Evolutionary conservation across 495 filamentous ascomycete genomes (phyloP), one percentile per base, ranked within the genome.

Genomic region (Bombardia bombarda): DNA sequence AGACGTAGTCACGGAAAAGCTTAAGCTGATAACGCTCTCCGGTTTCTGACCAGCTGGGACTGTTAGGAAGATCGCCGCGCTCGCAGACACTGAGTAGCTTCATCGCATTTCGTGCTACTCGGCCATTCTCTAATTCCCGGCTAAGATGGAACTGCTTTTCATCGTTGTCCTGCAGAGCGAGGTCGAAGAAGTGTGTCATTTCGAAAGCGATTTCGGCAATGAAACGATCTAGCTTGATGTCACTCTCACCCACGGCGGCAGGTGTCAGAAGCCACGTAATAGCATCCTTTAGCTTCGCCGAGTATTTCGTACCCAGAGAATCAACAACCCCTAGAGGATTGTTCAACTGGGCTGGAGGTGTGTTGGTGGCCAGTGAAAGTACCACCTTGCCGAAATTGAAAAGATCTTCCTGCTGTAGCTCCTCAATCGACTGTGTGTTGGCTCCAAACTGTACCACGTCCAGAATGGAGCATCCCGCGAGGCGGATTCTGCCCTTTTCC

Each of bases 1-100:
- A 98, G 39, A 96, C 84, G 46, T 93, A 96, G 62, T 98, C 93
- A 32, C 92, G 80, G 72, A 97, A 96, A 24, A 98, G 72, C 63
- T 93, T 93, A 41, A 97, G 65, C 51, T 80, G 82, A 56, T 93
- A 94, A n/a, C 89, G 77, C 48, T 94, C 85, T 2, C 88, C 89
- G 17, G 78, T 90, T 61, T 95, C 89, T 12, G 86, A 83, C 89
- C 89, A 97, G 38, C 78, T 74, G 14, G 67, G 68, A 39, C 85
- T 78, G 20, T 78, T 72, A 18, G 86, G 84, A 42, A 82, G 81
- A 54, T 96, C 90, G 2, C 86, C 87, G 4, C 92, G 82, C 54
- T 97, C 92, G 52, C 86, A 87, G 50, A 98, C 78, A 42, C 84
- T 73, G 40, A 81, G 82, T 32, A 98, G 66, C 61, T 98, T 98